phyloP scores from a whole-genome alignment of 371 early-diverging fungal species.

The Mucor lusitanicus region DNA sequence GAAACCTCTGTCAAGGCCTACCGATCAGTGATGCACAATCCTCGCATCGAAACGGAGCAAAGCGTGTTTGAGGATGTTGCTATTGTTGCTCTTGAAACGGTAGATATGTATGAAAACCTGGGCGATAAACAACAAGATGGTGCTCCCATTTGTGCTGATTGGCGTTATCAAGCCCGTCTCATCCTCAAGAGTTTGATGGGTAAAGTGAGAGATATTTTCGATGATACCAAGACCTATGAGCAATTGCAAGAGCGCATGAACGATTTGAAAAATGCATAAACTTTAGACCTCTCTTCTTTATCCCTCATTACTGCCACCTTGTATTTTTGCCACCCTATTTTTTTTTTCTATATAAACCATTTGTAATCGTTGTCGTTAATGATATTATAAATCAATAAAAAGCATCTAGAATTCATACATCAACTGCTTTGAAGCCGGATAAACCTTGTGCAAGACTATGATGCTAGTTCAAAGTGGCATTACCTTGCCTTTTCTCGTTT shows the following conservation, averaged over 20 bases:
- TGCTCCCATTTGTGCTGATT: conserved; percentile 75
- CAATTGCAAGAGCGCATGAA: conserved; percentile 61
- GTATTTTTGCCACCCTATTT: background rate
- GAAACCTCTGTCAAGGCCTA: conserved; percentile 86
- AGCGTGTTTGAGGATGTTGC: conserved; percentile 72
- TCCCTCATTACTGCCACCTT: background rate
- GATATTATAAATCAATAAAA: too few relatives aligned
- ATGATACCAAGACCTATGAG: conserved; percentile 65
- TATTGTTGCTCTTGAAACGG: conserved; percentile 70
- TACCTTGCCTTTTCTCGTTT: too few relatives aligned
- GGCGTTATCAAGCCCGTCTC: conserved; percentile 84
- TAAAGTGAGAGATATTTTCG: conserved; percentile 74
- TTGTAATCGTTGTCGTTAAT: too few relatives aligned
- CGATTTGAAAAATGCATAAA: conserved; percentile 47
- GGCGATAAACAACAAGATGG: conserved; percentile 54
- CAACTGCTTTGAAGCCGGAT: too few relatives aligned
- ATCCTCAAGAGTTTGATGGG: conserved; percentile 83
- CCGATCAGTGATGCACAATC: conserved; percentile 74
- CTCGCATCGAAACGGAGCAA: conserved; percentile 67
- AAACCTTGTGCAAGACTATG: too few relatives aligned
- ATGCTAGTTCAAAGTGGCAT: too few relatives aligned
- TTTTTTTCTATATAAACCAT: too few relatives aligned
- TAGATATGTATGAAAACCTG: conserved; percentile 76
- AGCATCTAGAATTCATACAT: too few relatives aligned
- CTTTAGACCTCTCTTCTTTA: background rate